phyloP scores from a whole-genome alignment of 257 asterid genomes.

The Nicotiana noctiflora region DNA sequence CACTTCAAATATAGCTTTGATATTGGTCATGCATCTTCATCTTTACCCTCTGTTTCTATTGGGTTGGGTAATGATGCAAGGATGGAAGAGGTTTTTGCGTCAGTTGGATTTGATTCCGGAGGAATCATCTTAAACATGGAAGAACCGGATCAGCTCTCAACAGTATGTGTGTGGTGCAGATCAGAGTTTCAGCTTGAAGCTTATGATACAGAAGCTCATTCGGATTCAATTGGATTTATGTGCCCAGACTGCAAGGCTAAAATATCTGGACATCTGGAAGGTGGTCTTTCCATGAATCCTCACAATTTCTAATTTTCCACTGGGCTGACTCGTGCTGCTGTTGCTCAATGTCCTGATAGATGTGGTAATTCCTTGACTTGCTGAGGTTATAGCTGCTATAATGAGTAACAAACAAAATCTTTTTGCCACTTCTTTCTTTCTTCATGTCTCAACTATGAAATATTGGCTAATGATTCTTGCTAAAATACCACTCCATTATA shows the following conservation, averaged over 20 bases:
- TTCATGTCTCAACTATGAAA: not conserved
- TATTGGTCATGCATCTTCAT: conserved; percentile 43
- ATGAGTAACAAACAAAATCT: not conserved
- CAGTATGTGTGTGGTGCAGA: conserved; percentile 96
- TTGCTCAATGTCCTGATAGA: conserved; percentile 19
- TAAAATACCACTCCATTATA: not conserved
- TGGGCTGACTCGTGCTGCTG: conserved; percentile 5
- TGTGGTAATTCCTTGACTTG: conserved; percentile 10
- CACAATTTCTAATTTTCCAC: conserved; percentile 34
- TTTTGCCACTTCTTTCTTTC: not conserved
- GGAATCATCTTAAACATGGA: conserved; percentile 41
- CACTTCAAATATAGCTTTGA: conserved; percentile 51
- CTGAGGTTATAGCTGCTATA: not conserved
- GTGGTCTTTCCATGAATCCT: conserved; percentile 50
- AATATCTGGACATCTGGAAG: conserved; percentile 77
- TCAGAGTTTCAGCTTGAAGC: conserved; percentile 79
- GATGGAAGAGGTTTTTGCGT: conserved; percentile 49
- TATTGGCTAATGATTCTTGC: not conserved
- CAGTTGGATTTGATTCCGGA: conserved; percentile 51
- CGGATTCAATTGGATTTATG: conserved; percentile 94
- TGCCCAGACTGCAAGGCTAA: conserved; percentile 92
- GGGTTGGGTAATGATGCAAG: conserved; percentile 39
- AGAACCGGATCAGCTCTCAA: conserved; percentile 46
- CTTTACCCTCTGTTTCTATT: conserved; percentile 49
- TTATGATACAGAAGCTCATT: conserved; percentile 63